phyloP scores from a whole-genome alignment of 345 rosid species.

The Geranium rotundifolium region DNA sequence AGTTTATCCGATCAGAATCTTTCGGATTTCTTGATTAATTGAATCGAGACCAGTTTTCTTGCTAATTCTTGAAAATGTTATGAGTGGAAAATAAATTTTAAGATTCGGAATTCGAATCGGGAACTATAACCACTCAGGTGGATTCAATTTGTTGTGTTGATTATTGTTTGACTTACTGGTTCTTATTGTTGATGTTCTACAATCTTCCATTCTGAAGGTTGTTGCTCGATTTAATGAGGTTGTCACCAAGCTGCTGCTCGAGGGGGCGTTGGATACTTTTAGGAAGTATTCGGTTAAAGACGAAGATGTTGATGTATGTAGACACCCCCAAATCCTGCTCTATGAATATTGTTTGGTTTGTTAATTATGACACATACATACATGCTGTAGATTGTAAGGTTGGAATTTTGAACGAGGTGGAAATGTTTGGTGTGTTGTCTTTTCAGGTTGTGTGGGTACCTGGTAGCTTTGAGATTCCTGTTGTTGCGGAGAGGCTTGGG shows the following conservation, averaged over 20 bases:
- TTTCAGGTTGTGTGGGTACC: constrained; percentile 95
- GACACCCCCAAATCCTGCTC: not conserved
- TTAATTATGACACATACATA: not conserved
- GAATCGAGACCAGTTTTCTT: not conserved
- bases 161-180: not conserved
- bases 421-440: not conserved
- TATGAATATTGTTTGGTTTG: not conserved
- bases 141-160: not conserved
- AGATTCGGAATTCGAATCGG: too few relatives aligned
- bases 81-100: too few relatives aligned
- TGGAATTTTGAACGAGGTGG: not conserved
- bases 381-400: too few relatives aligned
- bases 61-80: too few relatives aligned
- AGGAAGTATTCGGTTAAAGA: constrained; percentile 67
- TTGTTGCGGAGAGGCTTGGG: constrained; percentile 68
- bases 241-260: constrained; percentile 66
- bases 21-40: not conserved
- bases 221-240: constrained; percentile 95
- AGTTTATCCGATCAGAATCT: constrained; percentile 7
- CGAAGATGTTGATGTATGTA: constrained; percentile 62
- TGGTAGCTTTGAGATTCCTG: constrained; percentile 73
- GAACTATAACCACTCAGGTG: too few relatives aligned
- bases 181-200: not conserved
- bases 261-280: constrained; percentile 87
- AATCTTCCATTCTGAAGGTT: constrained; percentile 30